Base-by-base conservation (phyloP, 805 yeast genomes). In the Barnettozyma populi region DNA sequence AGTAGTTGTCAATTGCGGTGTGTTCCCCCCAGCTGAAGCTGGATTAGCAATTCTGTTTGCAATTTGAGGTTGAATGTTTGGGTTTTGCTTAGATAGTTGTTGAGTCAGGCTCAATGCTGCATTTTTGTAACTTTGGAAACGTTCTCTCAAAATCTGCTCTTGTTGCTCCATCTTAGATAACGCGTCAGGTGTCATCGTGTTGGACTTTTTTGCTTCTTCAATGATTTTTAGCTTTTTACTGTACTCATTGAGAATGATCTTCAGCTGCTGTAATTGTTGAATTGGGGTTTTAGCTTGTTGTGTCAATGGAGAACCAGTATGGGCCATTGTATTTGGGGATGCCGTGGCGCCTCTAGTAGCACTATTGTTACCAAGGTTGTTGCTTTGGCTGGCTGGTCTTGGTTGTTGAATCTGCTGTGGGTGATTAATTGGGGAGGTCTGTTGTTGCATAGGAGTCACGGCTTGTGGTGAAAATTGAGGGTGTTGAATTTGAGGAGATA, bases 161-260 rank as follows among this genome's bases (percentile, higher is more conserved):
- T 79, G 80, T 44, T 70, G 72, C 13, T 70, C 69, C n/a, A 75
- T 65, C 37, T 68, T 68, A 5, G 70, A 62, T 35, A 72, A 48
- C 45, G 73, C 75, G 7, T 74, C 79, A 2, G 76, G 72, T 4
- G 77, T 63, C 19, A 76, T 54, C 25, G 65, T 67, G 10, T 72
- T 70, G 35, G 72, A 70, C 18, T 64, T 66, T 51, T 76, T 77
- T 35, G 74, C 71, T 7, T 71, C 71, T 46, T 76, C 78, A 40
- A 81, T 68, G n/a, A 72, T 67, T 14, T 72, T 73, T 52, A 81
- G 65, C 47, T 74, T 77, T 36, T 72, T 68, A 47, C 74, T 75
- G 49, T 76, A 73, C 48, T 74, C 79, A 37, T 68, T 73, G 10
- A 80, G 67, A 37, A 75, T 64, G 10, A 70, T 67, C 52, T 74